phyloP scores from a whole-genome alignment of 208 protist species.

The Leishmania tarentolae region DNA sequence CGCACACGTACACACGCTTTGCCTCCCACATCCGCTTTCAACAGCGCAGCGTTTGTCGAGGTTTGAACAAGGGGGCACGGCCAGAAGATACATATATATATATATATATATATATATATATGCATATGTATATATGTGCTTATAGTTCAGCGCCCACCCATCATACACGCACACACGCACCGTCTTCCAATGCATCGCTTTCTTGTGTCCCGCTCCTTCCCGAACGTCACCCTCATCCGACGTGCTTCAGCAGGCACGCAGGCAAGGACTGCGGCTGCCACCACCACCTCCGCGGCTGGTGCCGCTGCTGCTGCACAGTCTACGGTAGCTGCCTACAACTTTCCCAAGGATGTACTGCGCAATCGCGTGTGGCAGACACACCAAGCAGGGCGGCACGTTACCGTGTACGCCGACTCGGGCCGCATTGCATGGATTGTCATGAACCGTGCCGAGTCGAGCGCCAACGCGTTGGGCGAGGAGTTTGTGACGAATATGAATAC shows the following conservation, averaged over 20 bases:
- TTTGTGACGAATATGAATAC: slow-evolving; percentile 56
- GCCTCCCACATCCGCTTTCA: not conserved
- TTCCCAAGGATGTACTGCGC: slow-evolving; percentile 47
- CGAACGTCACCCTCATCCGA: slow-evolving; percentile 9
- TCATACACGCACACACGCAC: not conserved
- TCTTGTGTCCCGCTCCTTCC: slow-evolving; percentile 13
- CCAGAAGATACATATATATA: not conserved
- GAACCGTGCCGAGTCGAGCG: slow-evolving; percentile 72
- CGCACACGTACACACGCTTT: not conserved
- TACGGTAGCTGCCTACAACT: slow-evolving; percentile 46
- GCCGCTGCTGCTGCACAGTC: slow-evolving; percentile 15
- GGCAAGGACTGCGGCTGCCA: not conserved
- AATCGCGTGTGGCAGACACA: slow-evolving; percentile 55
- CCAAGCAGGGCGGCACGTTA: slow-evolving; percentile 63
- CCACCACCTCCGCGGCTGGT: slow-evolving; percentile 2
- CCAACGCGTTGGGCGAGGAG: slow-evolving; percentile 73
- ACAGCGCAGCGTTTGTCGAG: not conserved
- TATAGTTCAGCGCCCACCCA: not conserved
- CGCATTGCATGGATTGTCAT: slow-evolving; percentile 84
- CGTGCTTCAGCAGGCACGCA: slow-evolving; percentile 9
- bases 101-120: not conserved
- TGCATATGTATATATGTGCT: not conserved
- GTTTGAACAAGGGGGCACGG: not conserved
- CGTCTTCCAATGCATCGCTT: slow-evolving; percentile 43
- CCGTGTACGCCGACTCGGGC: slow-evolving; percentile 73